Percentiles rank a stretch among this genome's conserved stretches.
Conservation (phyloP, 441 rosid genomes). For the Arabidopsis lyrata region DNA sequence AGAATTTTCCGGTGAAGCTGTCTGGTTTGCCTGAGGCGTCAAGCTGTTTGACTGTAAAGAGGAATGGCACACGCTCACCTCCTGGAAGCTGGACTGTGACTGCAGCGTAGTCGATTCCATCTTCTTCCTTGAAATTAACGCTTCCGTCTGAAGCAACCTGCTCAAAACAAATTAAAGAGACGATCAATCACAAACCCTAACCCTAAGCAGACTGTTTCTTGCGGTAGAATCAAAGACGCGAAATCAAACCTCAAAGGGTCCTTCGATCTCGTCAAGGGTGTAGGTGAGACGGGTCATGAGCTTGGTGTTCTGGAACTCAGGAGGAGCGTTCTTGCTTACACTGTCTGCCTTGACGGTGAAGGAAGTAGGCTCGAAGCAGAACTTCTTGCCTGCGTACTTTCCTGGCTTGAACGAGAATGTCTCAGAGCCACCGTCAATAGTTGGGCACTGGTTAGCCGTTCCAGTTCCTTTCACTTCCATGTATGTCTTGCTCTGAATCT, state of each 20-base stretch:
- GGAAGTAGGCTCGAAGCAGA: slow-evolving; percentile 91
- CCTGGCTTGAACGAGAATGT: slow-evolving; percentile 81
- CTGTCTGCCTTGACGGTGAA: slow-evolving; percentile 93
- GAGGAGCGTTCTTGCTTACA: slow-evolving; percentile 81
- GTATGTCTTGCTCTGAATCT: slow-evolving; percentile 94
- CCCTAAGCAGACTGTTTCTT: slow-evolving; percentile 13
- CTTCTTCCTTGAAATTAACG: slow-evolving; percentile 82
- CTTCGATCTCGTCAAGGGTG: slow-evolving; percentile 95
- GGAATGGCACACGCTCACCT: slow-evolving; percentile 93
- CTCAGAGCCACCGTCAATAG: slow-evolving; percentile 76
- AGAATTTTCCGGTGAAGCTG: slow-evolving; percentile 67
- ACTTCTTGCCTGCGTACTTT: slow-evolving; percentile 79
- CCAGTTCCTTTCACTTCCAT: slow-evolving; percentile 91
- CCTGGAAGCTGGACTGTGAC: slow-evolving; percentile 95
- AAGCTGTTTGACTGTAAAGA: slow-evolving; percentile 85
- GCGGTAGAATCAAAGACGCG: not conserved
- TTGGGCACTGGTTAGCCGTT: slow-evolving; percentile 93
- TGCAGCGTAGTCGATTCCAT: slow-evolving; percentile 90
- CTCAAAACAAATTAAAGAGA: not conserved
- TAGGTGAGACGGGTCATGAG: slow-evolving; percentile 97
- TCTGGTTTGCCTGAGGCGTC: slow-evolving; percentile 92
- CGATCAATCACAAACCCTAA: slow-evolving; percentile 46
- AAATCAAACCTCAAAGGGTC: slow-evolving; percentile 69
- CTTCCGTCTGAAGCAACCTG: slow-evolving; percentile 56
- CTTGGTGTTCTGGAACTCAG: slow-evolving; percentile 90